These are phyloP conservation scores for Kwoniella bestiolae DNA, from an alignment of 768 basidiomycete species.

Conservation along the genomic window DNA sequence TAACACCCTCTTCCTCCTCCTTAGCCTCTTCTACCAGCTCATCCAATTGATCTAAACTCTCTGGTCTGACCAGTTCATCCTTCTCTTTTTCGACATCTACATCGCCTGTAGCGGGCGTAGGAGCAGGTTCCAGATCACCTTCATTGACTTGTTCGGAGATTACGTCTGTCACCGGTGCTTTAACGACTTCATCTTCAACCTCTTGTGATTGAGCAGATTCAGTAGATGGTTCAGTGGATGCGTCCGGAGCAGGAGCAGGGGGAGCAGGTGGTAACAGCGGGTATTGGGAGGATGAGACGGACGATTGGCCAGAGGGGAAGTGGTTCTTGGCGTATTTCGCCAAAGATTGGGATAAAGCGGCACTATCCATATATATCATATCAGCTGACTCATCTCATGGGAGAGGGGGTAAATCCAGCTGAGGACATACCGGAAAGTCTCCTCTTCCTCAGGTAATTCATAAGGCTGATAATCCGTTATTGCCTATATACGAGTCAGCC, in stretches of 20 bases:
- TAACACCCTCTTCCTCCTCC: conserved; percentile 35
- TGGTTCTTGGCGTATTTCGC: conserved; percentile 76
- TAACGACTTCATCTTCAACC: too few relatives aligned
- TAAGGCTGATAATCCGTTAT: conserved; percentile 68
- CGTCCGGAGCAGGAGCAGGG: conserved; percentile 2
- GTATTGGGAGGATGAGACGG: conserved; percentile 62
- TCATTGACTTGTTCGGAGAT: conserved; percentile 37
- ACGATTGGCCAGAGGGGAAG: conserved; percentile 75
- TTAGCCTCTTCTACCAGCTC: conserved; percentile 32
- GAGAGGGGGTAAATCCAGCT: neutral
- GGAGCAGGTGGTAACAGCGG: conserved; percentile 60
- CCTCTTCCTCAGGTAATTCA: conserved; percentile 68
- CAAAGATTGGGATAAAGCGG: conserved; percentile 71
- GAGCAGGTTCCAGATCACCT: conserved; percentile 38
- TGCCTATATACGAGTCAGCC: conserved; percentile 16
- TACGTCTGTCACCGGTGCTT: conserved; percentile 34
- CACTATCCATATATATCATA: conserved; percentile 59
- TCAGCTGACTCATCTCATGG: neutral
- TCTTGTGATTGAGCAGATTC: neutral
- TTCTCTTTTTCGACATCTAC: conserved; percentile 13
- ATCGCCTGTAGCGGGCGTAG: conserved; percentile 38
- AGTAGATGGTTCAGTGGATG: neutral
- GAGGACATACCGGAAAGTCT: conserved; percentile 71
- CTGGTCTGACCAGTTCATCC: conserved; percentile 38
- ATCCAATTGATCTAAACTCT: conserved; percentile 39